Conservation (phyloP, 169 alveolate genomes). For the Cryptosporidium ubiquitum region DNA sequence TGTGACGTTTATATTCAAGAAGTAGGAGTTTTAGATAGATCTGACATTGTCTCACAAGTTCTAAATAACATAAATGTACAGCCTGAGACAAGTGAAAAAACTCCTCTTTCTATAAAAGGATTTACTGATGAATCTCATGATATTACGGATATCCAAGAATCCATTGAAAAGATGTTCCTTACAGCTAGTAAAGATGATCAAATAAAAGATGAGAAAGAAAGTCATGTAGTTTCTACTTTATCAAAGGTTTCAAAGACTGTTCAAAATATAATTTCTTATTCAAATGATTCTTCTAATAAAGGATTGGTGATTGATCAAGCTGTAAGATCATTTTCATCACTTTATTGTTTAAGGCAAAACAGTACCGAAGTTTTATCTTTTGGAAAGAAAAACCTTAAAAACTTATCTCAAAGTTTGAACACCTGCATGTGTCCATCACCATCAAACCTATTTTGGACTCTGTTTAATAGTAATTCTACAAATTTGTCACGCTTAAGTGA, state of each 20-base stretch:
- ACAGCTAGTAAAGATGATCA: not conserved
- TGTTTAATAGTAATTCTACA: not conserved
- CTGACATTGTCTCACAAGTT: not conserved
- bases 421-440: slow-evolving; percentile 69
- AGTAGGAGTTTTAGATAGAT: not conserved
- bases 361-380: not conserved
- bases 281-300: not conserved
- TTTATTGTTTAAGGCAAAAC: slow-evolving; percentile 4
- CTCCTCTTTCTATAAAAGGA: not conserved
- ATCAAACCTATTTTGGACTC: slow-evolving; percentile 10
- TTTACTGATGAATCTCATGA: not conserved
- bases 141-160: not conserved
- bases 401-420: slow-evolving; percentile 17
- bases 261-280: slow-evolving; percentile 16
- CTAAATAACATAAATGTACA: not conserved
- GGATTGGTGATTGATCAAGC: not conserved
- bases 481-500: not conserved
- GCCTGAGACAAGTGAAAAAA: not conserved
- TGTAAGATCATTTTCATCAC: slow-evolving; percentile 18
- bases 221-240: not conserved
- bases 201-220: not conserved
- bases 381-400: not conserved
- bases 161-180: slow-evolving; percentile 1
- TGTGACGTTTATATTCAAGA: slow-evolving; percentile 21
- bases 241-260: slow-evolving; percentile 16